Evolutionary conservation across 257 asterid genomes (phyloP), one percentile per base, ranked within the genome.

Genomic region (Cinchona pubescens): DNA sequence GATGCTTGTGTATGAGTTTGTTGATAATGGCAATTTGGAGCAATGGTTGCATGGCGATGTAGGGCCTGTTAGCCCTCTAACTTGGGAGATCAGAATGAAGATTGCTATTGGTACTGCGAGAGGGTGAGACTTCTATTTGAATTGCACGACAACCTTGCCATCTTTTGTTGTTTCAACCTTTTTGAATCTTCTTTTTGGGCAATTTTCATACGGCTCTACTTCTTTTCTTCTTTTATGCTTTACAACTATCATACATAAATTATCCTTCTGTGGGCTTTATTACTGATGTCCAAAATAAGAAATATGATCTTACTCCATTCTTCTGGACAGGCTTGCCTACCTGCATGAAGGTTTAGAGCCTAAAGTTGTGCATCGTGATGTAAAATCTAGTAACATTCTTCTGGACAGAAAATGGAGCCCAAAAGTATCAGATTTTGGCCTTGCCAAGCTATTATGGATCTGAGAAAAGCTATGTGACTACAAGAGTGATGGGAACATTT

Each of bases 401-500:
- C 79, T 95, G 79, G 99, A 95, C 75, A 79, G 87, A 81, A 91
- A 88, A 77, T 92, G 98, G 99, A 90, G 87, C 64, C 66, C 99
- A 4, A 92, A 86, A 87, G 97, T 95, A 51, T 95, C 99, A 35
- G 99, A 95, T 79, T 92, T 95, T 72, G 99, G 99, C 75, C 96
- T 95, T 62, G 99, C 99, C 78, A 95, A 95, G 80, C 82, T 95
- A 37, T 69, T 95, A 75, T n/a, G 97, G 91, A 75, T 73, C 98
- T 2, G 99, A 91, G 94, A 95, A 87, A 84, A 92, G 97, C 89
- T 88, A 83, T 3, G 99, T 92, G 76, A 95, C 97, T 65, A 95
- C 99, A 30, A 92, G 99, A 74, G 99, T 95, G 75, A 95, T 95
- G 99, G 99, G 99, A 75, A 95, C 99, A 61, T 95, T 95, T 76